Base-by-base conservation (phyloP, 805 yeast genomes). In the Wickerhamiella bombiphila region DNA sequence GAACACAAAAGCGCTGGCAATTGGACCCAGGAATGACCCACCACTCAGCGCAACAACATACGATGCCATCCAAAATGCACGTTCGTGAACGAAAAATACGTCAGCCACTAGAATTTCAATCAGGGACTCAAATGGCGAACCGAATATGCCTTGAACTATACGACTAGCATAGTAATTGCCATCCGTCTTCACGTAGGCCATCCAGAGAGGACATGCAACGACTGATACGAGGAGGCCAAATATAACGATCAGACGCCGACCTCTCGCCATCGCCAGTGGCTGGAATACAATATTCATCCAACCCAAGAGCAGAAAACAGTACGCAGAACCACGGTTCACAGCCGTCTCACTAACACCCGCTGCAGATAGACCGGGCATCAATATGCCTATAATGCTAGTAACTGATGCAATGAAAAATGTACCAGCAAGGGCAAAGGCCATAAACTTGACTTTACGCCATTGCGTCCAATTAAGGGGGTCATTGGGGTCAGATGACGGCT, bases 1-100 rank as follows among this genome's bases (percentile, higher is more conserved):
- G 6, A 74, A 69, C 45, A 79, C 71, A 48, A 74, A 72, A n/a
- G 83, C 85, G 15, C 83, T 86, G 45, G 79, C 66, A 37, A 81
- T 58, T 2, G 93, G 93, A 2, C 91, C 88, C 42, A 80, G 58
- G 52, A 75, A 80, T 2, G 86, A 76, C 38, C 91, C 88, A 11
- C 75, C 69, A 24, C 85, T 74, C 3, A 83, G 74, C 19, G 81
- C 75, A 58, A 80, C 51, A 44, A 79, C 80, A 57, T 80, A 82
- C 13, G 74, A 63, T 0, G 91, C 80, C 55, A 82, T 65, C 9
- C 72, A 73, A 21, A 75, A 63, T 36, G 86, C 83, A 18, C 80
- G 62, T 52, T 80, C 85, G 55, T 81, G 93, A 45, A 74, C 78
- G 57, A 67, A 81, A 53, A 72, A 81, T 55, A 78, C 66, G 52